phyloP scores from a whole-genome alignment of 2,329 filamentous ascomycete species.

The Pseudogymnoascus pannorum region DNA sequence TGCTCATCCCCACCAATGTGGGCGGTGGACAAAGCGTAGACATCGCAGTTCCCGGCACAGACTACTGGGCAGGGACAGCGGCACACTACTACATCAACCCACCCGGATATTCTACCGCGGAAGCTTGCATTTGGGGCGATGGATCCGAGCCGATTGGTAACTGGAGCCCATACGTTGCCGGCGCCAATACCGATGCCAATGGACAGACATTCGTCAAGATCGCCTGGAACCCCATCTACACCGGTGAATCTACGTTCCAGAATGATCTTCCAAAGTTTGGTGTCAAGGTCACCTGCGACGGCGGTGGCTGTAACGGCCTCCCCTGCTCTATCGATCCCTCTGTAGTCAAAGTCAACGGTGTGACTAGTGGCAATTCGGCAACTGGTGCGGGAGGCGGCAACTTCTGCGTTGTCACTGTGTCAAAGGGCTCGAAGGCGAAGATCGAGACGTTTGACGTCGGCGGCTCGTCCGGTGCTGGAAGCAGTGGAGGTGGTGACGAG shows the following conservation, averaged over 20 bases:
- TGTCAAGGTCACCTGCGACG: constrained; percentile 61
- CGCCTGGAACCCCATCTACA: constrained; percentile 70
- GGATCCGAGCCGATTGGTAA: constrained; percentile 58
- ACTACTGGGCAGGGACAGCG: constrained; percentile 65
- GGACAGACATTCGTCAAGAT: constrained; percentile 69
- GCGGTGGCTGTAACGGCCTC: constrained; percentile 60
- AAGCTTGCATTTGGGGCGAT: constrained; percentile 67
- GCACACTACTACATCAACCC: constrained; percentile 77
- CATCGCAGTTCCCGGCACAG: constrained; percentile 61
- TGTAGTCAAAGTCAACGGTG: constrained; percentile 46
- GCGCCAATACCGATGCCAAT: constrained; percentile 58
- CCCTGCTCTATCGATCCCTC: constrained; percentile 65
- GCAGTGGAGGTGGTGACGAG: not conserved
- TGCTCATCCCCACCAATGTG: constrained; percentile 73
- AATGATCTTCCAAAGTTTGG: constrained; percentile 57
- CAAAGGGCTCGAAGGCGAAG: constrained; percentile 57
- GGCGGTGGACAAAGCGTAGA: constrained; percentile 36
- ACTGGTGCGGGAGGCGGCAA: constrained; percentile 59
- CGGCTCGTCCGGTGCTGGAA: not conserved
- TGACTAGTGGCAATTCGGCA: constrained; percentile 47
- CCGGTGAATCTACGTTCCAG: constrained; percentile 44
- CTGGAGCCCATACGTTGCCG: constrained; percentile 71
- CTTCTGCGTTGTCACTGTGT: constrained; percentile 73
- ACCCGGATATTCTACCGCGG: constrained; percentile 51
- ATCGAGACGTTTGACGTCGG: constrained; percentile 53